Evolutionary conservation across 192 early-diverging fungal genomes (phyloP).

Genomic region (Oehlia diaphana): DNA sequence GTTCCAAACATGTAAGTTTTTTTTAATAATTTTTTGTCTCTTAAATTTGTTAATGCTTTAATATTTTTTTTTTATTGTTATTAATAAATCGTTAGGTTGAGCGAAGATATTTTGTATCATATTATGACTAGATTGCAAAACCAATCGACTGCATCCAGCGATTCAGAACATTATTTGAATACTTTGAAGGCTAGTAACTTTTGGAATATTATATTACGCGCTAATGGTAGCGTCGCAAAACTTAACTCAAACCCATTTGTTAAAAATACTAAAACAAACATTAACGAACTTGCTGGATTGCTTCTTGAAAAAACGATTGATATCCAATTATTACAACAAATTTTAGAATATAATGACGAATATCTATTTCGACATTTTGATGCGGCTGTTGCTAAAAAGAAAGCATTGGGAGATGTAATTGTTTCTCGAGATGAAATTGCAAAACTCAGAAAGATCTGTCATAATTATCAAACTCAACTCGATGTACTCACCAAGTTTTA

Average conservation of each 20-base stretch:
- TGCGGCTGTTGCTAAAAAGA: neutral
- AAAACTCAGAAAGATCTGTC: neutral
- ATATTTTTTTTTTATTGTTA: neutral
- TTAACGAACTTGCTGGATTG: neutral
- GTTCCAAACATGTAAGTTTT: neutral
- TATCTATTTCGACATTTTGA: neutral
- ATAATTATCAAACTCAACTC: neutral
- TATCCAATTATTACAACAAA: neutral
- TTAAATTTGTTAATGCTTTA: too few species aligned
- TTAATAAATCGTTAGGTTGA: neutral
- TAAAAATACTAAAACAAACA: neutral
- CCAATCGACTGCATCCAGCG: neutral
- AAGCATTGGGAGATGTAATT: neutral
- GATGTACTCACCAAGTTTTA: neutral
- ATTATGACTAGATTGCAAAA: neutral
- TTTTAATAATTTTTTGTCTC: neutral
- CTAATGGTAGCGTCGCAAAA: neutral
- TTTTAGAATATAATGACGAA: neutral
- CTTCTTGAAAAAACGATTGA: neutral
- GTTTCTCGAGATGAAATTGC: neutral
- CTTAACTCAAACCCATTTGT: neutral
- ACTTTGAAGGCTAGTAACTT: neutral
- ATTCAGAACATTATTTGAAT: neutral
- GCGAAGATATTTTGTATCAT: constrained; percentile 7
- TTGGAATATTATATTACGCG: neutral